These are phyloP conservation scores for Calonectria pseudoreteaudii DNA, from an alignment of 2,329 filamentous ascomycete species.

Conservation along the genomic window DNA sequence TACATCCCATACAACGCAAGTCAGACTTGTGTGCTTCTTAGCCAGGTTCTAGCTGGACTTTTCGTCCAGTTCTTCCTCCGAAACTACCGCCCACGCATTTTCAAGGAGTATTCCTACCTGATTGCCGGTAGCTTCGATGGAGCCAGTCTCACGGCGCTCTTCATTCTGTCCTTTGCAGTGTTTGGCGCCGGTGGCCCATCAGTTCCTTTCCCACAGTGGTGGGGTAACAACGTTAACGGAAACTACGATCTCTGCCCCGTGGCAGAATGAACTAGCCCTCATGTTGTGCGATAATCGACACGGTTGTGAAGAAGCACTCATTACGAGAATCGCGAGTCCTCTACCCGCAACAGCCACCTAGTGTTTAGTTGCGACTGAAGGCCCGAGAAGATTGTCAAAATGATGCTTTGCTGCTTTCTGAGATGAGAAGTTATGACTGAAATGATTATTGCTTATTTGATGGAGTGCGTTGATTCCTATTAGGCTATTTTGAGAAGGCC, in stretches of 20 bases:
- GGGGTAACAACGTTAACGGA: conserved; percentile 64
- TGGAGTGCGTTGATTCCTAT: neutral
- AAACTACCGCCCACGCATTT: conserved; percentile 63
- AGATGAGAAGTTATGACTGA: neutral
- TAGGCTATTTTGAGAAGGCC: neutral
- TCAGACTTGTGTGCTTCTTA: conserved; percentile 67
- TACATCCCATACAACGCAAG: conserved; percentile 66
- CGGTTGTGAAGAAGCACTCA: neutral
- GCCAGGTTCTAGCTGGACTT: conserved; percentile 58
- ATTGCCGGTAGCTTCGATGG: conserved; percentile 66
- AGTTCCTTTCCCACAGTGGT: conserved; percentile 63
- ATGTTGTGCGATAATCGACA: neutral
- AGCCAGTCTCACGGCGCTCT: conserved; percentile 59
- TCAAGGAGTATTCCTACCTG: conserved; percentile 66
- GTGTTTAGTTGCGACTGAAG: conserved; percentile 3
- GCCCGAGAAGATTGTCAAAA: neutral
- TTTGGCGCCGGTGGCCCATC: conserved; percentile 62
- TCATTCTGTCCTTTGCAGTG: conserved; percentile 67
- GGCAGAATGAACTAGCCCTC: conserved; percentile 38
- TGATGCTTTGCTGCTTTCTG: neutral
- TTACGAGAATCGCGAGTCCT: neutral
- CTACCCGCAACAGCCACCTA: neutral
- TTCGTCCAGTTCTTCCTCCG: conserved; percentile 64
- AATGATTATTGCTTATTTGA: neutral
- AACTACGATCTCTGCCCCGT: conserved; percentile 62